Conservation (phyloP, 495 filamentous ascomycete genomes). For the Aspergillus taichungensis region DNA sequence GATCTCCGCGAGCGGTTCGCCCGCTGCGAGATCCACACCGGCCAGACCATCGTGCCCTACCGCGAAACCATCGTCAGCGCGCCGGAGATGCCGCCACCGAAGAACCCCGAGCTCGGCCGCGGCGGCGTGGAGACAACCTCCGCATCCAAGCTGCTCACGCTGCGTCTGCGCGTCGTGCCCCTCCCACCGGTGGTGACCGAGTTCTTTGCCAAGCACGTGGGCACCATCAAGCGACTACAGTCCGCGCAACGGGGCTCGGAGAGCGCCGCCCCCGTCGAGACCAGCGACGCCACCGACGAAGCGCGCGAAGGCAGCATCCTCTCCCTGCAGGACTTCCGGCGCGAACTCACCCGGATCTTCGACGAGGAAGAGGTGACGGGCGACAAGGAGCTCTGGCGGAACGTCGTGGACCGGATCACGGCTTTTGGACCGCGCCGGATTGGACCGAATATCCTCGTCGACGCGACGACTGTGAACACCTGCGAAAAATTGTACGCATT, state of each 20-base stretch:
- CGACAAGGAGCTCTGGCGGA: slow-evolving; percentile 67
- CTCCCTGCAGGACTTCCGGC: slow-evolving; percentile 64
- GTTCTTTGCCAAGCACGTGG: slow-evolving; percentile 71
- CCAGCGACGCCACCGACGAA: slow-evolving; percentile 36
- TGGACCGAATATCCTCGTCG: slow-evolving; percentile 86
- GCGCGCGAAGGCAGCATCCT: slow-evolving; percentile 46
- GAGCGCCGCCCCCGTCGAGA: slow-evolving; percentile 21
- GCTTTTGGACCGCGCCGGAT: slow-evolving; percentile 81
- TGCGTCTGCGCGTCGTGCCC: slow-evolving; percentile 72
- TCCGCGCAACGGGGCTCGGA: slow-evolving; percentile 46
- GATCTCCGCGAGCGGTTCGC: slow-evolving; percentile 92
- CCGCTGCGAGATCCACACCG: slow-evolving; percentile 88
- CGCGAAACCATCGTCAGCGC: slow-evolving; percentile 82
- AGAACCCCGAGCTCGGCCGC: slow-evolving; percentile 77
- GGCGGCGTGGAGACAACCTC: slow-evolving; percentile 69
- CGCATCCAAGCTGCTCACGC: slow-evolving; percentile 72
- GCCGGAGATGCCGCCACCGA: slow-evolving; percentile 83
- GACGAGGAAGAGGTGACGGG: slow-evolving; percentile 46
- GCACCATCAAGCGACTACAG: slow-evolving; percentile 71
- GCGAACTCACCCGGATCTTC: slow-evolving; percentile 59
- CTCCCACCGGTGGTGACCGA: slow-evolving; percentile 72
- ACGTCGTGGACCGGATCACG: slow-evolving; percentile 68
- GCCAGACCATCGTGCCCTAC: slow-evolving; percentile 91
- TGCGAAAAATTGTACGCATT: slow-evolving; percentile 65
- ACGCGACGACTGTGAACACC: slow-evolving; percentile 62